These are phyloP conservation scores for Salix brachista DNA, from an alignment of 345 rosid genomes.

Conservation along the genomic window DNA sequence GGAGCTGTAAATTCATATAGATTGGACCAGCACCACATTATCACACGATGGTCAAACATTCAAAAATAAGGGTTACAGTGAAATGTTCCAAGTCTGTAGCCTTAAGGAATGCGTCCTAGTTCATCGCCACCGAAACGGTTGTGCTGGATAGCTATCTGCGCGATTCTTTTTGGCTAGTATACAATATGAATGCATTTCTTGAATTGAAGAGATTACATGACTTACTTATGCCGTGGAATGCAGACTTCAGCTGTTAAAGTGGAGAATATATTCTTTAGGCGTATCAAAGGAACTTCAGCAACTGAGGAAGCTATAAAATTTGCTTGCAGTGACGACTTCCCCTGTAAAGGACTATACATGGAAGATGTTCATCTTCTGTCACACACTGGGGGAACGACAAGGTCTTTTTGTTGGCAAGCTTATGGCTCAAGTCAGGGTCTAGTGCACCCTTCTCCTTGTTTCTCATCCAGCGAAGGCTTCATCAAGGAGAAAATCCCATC, in stretches of 20 bases:
- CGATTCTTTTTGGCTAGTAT: background rate
- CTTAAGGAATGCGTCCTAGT: no score
- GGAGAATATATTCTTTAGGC: conserved; percentile 50
- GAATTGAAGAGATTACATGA: background rate
- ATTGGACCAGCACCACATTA: no score
- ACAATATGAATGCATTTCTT: background rate
- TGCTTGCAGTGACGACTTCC: conserved; percentile 60
- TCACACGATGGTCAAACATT: no score
- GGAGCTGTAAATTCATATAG: no score
- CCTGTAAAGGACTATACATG: conserved; percentile 56
- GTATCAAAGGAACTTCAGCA: conserved; percentile 74
- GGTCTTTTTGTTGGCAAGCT: conserved; percentile 80
- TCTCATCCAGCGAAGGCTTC: conserved; percentile 31
- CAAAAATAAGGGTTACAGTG: no score
- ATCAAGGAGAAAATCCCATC: conserved; percentile 41
- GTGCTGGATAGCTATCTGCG: no score
- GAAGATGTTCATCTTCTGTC: conserved; percentile 60
- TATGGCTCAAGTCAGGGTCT: conserved; percentile 54
- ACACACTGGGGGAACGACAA: conserved; percentile 26
- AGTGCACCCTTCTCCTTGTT: conserved; percentile 61
- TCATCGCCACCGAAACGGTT: no score
- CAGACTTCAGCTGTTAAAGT: conserved; percentile 78
- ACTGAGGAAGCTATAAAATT: conserved; percentile 63
- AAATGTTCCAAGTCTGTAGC: no score
- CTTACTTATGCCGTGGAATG: conserved; percentile 16